phyloP scores from a whole-genome alignment of 306 rosid genomes.

The Malus orientalis region DNA sequence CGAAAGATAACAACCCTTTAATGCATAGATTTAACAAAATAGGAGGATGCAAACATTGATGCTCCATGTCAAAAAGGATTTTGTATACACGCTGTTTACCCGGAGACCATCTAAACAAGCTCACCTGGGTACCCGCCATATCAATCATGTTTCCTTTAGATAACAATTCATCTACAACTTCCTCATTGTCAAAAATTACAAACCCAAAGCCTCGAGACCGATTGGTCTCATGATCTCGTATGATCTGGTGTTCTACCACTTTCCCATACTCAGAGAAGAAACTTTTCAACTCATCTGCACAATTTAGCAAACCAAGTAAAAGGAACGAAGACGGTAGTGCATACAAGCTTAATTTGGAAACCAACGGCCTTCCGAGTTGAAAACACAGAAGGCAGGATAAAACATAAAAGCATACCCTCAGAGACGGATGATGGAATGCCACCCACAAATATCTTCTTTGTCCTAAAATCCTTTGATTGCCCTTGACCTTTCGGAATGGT shows the following conservation, averaged over 20 bases:
- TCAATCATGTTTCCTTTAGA: slow-evolving; percentile 89
- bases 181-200: slow-evolving; percentile 76
- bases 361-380: not conserved
- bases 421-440: slow-evolving; percentile 69
- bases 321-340: not conserved
- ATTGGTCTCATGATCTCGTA: slow-evolving; percentile 76
- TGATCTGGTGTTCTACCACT: slow-evolving; percentile 81
- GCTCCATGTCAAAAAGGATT: slow-evolving; percentile 18
- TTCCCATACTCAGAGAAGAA: slow-evolving; percentile 69
- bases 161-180: slow-evolving; percentile 74
- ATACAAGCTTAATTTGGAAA: not conserved
- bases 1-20: not conserved
- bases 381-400: not conserved
- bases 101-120: slow-evolving; percentile 32
- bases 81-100: slow-evolving; percentile 20
- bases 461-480: slow-evolving; percentile 69
- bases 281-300: slow-evolving; percentile 59
- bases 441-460: slow-evolving; percentile 89
- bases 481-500: slow-evolving; percentile 88
- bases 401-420: slow-evolving; percentile 45
- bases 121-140: slow-evolving; percentile 93
- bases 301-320: not conserved
- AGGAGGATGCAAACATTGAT: slow-evolving; percentile 2
- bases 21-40: slow-evolving; percentile 1
- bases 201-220: slow-evolving; percentile 93